Evolutionary conservation across 1,284 basidiomycete genomes (phyloP), one percentile per base, ranked within the genome.

Genomic region (Irpex sp.): DNA sequence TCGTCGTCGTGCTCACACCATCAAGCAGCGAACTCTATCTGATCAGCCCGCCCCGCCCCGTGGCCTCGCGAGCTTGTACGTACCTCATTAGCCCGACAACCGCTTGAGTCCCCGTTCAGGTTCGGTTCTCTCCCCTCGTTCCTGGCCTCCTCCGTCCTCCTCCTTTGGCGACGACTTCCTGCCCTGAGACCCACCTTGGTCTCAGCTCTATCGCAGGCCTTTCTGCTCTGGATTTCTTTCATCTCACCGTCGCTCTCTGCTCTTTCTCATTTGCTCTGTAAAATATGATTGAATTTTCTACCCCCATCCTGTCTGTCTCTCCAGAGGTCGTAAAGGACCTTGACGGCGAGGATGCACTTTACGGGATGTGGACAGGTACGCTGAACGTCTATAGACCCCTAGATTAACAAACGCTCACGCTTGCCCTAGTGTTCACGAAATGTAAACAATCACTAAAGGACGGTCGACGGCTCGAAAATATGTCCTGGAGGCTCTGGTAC

Each of bases 401-500:
- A 6, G 5, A 26, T 60, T 36, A 19, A 9, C 21, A 1, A 26
- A n/a, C 26, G 60, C 63, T 68, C 46, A 65, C 17, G 19, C 19
- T 46, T 17, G 60, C 60, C 55, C 63, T 66, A 94, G 93, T 94
- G 9, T 94, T 94, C 71, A 88, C 90, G 62, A 92, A 92, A 72
- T 93, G 90, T 78, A 92, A 91, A 73, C 83, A 86, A 67, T 87
- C 86, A 3, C 76, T 95, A 7, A 83, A 89, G 70, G 88, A 93
- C 66, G 93, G 93, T 11, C 81, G 80, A 26, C 79, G 93, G 36
- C 81, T 94, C 33, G 93, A 95, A 76, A 94, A 95, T 71, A 87
- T 94, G 61, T 88, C 89, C 5, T 95, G 93, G 93, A 79, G 93
- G 58, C 77, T 95, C 11, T 94, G 92, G 92, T 85, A 90, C 72